Base-by-base conservation (phyloP, 169 alveolate genomes). In the Eimeria necatrix region DNA sequence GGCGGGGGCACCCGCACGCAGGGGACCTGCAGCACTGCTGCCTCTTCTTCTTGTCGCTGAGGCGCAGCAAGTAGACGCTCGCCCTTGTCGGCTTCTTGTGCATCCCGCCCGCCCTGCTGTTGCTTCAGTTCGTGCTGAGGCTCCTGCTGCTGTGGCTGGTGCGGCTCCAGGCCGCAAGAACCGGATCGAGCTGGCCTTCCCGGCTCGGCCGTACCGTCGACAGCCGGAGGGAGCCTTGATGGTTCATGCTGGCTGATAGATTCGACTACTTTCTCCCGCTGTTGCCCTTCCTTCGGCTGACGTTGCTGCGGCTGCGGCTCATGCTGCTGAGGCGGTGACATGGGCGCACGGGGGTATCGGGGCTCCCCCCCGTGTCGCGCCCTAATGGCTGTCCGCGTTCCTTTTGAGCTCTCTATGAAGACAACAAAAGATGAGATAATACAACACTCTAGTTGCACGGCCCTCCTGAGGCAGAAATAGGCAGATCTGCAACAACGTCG, bases 1-100 rank as follows among this genome's bases (percentile, higher is more conserved):
- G 90, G 90, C 10, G 90, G 74, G 22, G 90, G 74, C 7, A 53
- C 90, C 9, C 90, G 90, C 20, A 81, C 90, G 41, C 24, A 81
- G 22, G 90, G 90, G 16, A 59, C 73, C 68, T 41, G 46, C 48
- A 6, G 22, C 10, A 20, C 56, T 74, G 85, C 59, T 32, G 59
- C 85, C 32, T 26, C 85, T 74, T 49, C 85, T 26, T 16, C 59
- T 74, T 18, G 24, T 20, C 59, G 59, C 20, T 73, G 59, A 1
- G 14, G 10, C 5, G 59, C 20, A 41, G 16, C 4, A 4, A 26
- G 32, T 22, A 26, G 84, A 10, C 48, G 24, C 0, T 73, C 24
- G 56, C n/a, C 26, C 22, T 73, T 18, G 22, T 24, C 24, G n/a
- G 3, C 0, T 3, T 71, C 53, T 18, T 32, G 53, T 32, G 83